A percentile compares a stretch with the other conserved stretches of the same genome.
phyloP scores from a whole-genome alignment of 164 flowering plant species.

The Liriodendron chinense region DNA sequence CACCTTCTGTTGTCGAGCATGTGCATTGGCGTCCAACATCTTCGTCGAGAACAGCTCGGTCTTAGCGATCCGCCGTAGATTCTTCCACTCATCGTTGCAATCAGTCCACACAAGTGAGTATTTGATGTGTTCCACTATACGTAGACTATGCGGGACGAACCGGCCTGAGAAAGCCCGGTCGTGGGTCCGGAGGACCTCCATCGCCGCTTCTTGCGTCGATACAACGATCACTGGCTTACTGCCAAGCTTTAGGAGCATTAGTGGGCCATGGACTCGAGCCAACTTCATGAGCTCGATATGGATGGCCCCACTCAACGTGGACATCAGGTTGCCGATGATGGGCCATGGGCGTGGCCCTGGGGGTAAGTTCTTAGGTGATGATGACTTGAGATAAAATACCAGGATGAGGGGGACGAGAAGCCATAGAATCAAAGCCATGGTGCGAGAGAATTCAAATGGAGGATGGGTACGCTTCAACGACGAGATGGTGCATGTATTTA shows the following conservation, averaged over 20 bases:
- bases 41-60: constrained; percentile 29
- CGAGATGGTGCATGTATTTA: too few species aligned
- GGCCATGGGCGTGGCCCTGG: constrained; percentile 50
- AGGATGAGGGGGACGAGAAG: not conserved
- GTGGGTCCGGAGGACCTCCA: constrained; percentile 29
- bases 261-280: constrained; percentile 31
- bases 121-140: not conserved
- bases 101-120: constrained; percentile 29
- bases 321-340: constrained; percentile 30
- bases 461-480: too few species aligned
- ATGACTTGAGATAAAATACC: not conserved
- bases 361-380: constrained; percentile 20
- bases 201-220: constrained; percentile 24
- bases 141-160: constrained; percentile 8
- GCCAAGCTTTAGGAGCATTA: constrained; percentile 31
- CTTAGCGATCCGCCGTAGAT: constrained; percentile 26
- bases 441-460: too few species aligned
- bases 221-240: constrained; percentile 24
- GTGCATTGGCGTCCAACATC: constrained; percentile 23
- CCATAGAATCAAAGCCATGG: constrained; percentile 2
- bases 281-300: constrained; percentile 20
- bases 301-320: constrained; percentile 15
- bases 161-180: constrained; percentile 24
- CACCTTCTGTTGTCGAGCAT: constrained; percentile 26
- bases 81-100: constrained; percentile 33